Evolutionary conservation across 2,329 filamentous ascomycete species (phyloP).

Genomic region (Diplocarpon mali): DNA sequence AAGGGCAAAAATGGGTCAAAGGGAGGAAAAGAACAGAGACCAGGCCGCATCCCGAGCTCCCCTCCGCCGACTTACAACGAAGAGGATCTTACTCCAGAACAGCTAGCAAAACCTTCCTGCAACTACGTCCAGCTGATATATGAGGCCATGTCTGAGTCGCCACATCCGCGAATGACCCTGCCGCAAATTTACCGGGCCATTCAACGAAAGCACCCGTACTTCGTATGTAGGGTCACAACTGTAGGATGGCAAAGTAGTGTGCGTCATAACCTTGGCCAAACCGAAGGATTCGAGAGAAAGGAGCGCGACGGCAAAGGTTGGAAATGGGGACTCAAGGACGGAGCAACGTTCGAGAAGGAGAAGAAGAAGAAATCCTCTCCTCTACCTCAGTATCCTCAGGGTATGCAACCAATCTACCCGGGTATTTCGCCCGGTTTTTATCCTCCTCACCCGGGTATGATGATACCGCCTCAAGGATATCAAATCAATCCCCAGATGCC

Average conservation of each 20-base stretch:
- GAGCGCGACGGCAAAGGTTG: slow-evolving; percentile 44
- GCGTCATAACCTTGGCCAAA: slow-evolving; percentile 48
- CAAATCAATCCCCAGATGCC: slow-evolving; percentile 12
- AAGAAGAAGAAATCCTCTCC: slow-evolving; percentile 32
- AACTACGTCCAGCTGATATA: slow-evolving; percentile 48
- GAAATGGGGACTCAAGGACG: slow-evolving; percentile 42
- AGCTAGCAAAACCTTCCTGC: slow-evolving; percentile 53
- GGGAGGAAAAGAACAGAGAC: slow-evolving; percentile 49
- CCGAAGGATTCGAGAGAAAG: slow-evolving; percentile 43
- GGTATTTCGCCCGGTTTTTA: slow-evolving; percentile 6
- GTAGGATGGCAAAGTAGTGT: slow-evolving; percentile 52
- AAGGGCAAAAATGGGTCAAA: slow-evolving; percentile 37
- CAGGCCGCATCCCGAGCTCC: slow-evolving; percentile 29
- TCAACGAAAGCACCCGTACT: slow-evolving; percentile 46
- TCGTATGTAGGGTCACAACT: slow-evolving; percentile 40
- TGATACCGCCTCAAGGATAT: slow-evolving; percentile 20
- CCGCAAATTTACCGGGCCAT: slow-evolving; percentile 51
- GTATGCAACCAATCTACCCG: slow-evolving; percentile 19
- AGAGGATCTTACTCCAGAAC: slow-evolving; percentile 55
- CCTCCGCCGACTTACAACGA: slow-evolving; percentile 43
- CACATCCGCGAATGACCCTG: slow-evolving; percentile 40
- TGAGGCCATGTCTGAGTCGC: slow-evolving; percentile 41
- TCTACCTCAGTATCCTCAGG: slow-evolving; percentile 29
- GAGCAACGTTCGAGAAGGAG: slow-evolving; percentile 45
- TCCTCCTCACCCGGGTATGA: slow-evolving; percentile 14